These are phyloP conservation scores for Arthrinium puccinioides DNA, from an alignment of 2,329 filamentous ascomycete genomes.

Conservation along the genomic window DNA sequence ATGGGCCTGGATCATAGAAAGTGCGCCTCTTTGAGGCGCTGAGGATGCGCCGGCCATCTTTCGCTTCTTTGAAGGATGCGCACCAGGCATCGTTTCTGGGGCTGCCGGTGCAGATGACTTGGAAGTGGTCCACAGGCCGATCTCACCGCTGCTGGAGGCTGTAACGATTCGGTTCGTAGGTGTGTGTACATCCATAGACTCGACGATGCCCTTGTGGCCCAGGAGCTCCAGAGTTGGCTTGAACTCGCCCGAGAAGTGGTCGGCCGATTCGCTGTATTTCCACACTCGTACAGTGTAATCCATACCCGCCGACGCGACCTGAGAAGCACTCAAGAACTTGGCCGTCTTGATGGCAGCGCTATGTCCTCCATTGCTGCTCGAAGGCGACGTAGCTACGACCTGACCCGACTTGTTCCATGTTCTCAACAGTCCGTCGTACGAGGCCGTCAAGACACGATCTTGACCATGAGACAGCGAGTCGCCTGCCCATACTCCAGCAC, in stretches of 20 bases:
- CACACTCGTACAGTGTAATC: conserved; percentile 84
- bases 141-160: conserved; percentile 71
- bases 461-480: conserved; percentile 45
- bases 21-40: conserved; percentile 67
- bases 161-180: conserved; percentile 74
- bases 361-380: conserved; percentile 63
- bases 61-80: conserved; percentile 64
- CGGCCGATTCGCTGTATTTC: conserved; percentile 69
- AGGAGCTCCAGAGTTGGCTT: conserved; percentile 75
- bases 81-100: conserved; percentile 62
- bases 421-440: conserved; percentile 82
- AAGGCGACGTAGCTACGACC: conserved; percentile 68
- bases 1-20: conserved; percentile 68
- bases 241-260: conserved; percentile 53
- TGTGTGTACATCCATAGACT: conserved; percentile 67
- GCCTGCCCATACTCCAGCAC: conserved; percentile 49
- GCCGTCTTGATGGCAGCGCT: conserved; percentile 72
- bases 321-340: conserved; percentile 70
- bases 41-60: conserved; percentile 47
- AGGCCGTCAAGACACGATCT: conserved; percentile 79
- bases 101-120: conserved; percentile 70
- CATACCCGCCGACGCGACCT: conserved; percentile 75
- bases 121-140: conserved; percentile 85
- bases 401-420: conserved; percentile 90
- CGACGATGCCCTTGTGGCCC: conserved; percentile 69